Base-by-base conservation (phyloP, 169 alveolate species). In the Perkinsus olseni region DNA sequence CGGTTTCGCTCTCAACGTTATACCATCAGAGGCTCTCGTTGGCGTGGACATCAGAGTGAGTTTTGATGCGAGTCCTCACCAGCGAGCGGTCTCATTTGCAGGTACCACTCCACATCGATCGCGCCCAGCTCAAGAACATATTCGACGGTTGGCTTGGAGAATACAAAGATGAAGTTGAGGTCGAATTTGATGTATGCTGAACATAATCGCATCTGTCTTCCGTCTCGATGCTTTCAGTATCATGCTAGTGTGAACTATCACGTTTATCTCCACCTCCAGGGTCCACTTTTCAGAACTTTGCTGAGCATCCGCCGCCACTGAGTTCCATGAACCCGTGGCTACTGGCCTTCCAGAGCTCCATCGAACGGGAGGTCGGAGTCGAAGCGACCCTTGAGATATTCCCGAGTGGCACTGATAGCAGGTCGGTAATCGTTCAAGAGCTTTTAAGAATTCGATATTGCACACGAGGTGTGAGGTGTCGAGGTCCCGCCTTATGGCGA, bases 21-120 rank as follows among this genome's bases (percentile, higher is more conserved):
- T 93, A 50, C 95, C 95, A 11, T 90, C 91, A 0, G 95, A 93
- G 91, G 95, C 95, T 8, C 92, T 48, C 38, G 93, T 93, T 0
- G 95, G 95, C 48, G 91, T 93, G 40, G 95, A 93, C 74, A 94
- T 93, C 45, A 62, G 82, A 62, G 82, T 62, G 17, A 62, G 50
- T 40, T 8, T 1, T 13, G 82, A 62, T 24, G 31, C n/a, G n/a
- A n/a, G n/a, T n/a, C n/a, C 50, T 40, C 50, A 6, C 50, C 3
- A 40, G 11, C 11, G 21, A 11, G 11, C 82, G 17, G 37, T 62
- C 8, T 24, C 37, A 13, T 4, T 24, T 62, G 50, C 50, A 62
- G 82, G 82, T 62, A 24, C 82, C 82, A 28, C 82, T 62, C 17
- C 82, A 62, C 17, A 62, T 62, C 1, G 82, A 62, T 28, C 28